Evolutionary conservation across 768 basidiomycete genomes (phyloP), one percentile per base, ranked within the genome.

Genomic region (Calocybe cyanea): DNA sequence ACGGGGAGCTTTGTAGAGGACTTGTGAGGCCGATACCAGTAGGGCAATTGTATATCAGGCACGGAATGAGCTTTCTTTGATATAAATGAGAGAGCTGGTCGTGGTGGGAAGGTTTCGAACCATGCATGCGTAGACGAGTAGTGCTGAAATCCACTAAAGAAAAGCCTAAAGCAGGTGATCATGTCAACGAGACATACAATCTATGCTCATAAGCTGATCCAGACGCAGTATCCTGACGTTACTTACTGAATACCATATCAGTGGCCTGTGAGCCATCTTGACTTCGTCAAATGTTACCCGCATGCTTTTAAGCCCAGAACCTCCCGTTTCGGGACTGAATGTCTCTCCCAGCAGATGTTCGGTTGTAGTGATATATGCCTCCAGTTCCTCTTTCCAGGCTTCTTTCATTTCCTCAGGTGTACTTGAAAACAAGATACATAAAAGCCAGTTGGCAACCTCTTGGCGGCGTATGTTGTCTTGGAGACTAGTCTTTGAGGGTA

Each of bases 201-300:
- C 84, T 84, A 30, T 4, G 6, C 7, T 4, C 13, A 23, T 34
- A 25, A 11, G 47, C 15, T 21, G 24, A 40, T 10, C 18, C 20
- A 8, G 4, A 24, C 6, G 18, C 7, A 35, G 4, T 15, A 11
- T 11, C 7, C 3, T 7, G 32, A 18, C 11, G 21, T 21, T n/a
- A 67, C 79, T 45, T 46, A 81, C 82, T 35, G 65, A 51, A 53
- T 85, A 85, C 83, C 83, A 85, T 4, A 80, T n/a, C 20, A 85
- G 55, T 9, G 83, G 83, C 21, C 83, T 61, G 57, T 83, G 82
- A 2, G 69, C 13, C 60, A 68, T 72, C 8, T 53, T 48, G n/a
- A 85, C 81, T 0, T 75, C 75, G 14, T 35, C 34, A n/a, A 35
- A 5, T n/a, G 34, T 35, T n/a, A 32, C 15, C 18, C 15, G 5